A percentile compares a stretch with the other conserved stretches of the same genome.
These are phyloP conservation scores for Mentha longifolia DNA, from an alignment of 257 asterid genomes.

Conservation along the genomic window DNA sequence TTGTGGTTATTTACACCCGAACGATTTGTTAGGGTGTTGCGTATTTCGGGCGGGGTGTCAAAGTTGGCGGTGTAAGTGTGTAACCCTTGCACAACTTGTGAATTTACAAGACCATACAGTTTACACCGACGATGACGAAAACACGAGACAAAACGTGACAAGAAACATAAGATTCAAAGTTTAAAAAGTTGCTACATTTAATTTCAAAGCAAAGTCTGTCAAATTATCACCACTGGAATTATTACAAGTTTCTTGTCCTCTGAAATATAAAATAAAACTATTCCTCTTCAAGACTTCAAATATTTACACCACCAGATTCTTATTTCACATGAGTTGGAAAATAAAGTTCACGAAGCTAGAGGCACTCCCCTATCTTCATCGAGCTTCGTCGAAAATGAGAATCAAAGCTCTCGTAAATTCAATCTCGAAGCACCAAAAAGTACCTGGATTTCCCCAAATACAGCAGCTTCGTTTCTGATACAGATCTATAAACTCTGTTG, in stretches of 20 bases:
- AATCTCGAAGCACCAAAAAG: conserved; percentile 25
- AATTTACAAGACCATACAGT: no score
- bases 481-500: conserved; percentile 63
- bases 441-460: conserved; percentile 27
- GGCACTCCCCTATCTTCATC: not conserved
- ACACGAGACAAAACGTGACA: no score
- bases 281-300: conserved; percentile 18
- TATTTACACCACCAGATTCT: conserved; percentile 31
- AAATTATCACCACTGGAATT: not conserved
- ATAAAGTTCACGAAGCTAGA: not conserved
- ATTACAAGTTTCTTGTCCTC: not conserved
- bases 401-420: not conserved
- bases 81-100: no score
- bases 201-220: no score
- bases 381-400: not conserved
- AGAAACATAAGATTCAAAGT: no score
- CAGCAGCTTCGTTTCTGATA: conserved; percentile 20
- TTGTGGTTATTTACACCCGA: no score
- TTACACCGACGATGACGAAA: no score
- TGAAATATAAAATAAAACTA: not conserved
- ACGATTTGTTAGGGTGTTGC: no score
- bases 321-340: conserved; percentile 24
- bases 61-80: no score
- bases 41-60: no score
- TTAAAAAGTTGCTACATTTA: no score